Evolutionary conservation across 2,329 filamentous ascomycete genomes (phyloP).

Genomic region (Zymoseptoria crescenta): DNA sequence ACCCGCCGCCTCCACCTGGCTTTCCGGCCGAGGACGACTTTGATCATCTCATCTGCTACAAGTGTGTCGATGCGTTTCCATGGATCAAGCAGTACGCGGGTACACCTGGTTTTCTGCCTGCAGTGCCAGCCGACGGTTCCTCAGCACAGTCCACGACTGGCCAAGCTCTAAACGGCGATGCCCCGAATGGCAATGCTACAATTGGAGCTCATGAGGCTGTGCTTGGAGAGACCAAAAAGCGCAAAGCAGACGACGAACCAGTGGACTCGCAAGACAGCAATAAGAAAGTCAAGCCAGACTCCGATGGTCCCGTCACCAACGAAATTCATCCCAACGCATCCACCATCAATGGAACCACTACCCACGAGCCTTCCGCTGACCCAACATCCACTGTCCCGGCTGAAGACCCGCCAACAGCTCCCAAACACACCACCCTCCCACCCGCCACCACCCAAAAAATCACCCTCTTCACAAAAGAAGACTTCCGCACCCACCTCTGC

Average conservation of each 20-base stretch:
- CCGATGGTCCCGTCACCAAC: background rate
- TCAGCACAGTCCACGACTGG: background rate
- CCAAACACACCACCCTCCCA: slow-evolving; percentile 44
- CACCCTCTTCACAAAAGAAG: slow-evolving; percentile 72
- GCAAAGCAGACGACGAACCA: slow-evolving; percentile 39
- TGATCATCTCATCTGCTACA: slow-evolving; percentile 86
- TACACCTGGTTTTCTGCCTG: slow-evolving; percentile 66
- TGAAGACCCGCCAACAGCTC: background rate
- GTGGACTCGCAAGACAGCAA: slow-evolving; percentile 16
- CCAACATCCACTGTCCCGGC: background rate
- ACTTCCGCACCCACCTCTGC: slow-evolving; percentile 77
- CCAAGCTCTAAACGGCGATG: background rate
- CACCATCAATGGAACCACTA: background rate
- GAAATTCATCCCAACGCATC: background rate
- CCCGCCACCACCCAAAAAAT: slow-evolving; percentile 51
- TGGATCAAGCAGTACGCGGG: slow-evolving; percentile 90
- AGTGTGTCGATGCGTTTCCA: slow-evolving; percentile 76
- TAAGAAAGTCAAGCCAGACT: slow-evolving; percentile 23
- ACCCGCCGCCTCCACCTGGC: slow-evolving; percentile 65
- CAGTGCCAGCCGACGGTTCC: slow-evolving; percentile 47
- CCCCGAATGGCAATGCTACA: background rate
- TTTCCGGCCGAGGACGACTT: slow-evolving; percentile 89
- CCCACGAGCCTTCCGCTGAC: background rate
- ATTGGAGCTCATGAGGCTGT: background rate
- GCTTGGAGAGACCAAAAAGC: slow-evolving; percentile 29